Evolutionary conservation across 257 asterid species (phyloP).

Genomic region (Scutellaria barbata): DNA sequence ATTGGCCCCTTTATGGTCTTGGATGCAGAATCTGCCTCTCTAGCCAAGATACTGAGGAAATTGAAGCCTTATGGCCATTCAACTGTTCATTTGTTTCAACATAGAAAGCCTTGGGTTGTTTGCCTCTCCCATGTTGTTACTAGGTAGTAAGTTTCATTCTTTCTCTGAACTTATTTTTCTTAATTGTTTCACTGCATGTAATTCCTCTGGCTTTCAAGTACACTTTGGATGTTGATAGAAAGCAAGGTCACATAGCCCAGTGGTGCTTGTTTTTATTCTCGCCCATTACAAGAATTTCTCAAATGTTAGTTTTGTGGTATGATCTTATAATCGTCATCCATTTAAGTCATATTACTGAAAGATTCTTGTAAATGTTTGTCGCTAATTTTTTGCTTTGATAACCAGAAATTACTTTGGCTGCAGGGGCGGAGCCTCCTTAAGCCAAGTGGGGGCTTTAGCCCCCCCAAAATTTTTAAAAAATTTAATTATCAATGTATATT

Average conservation of each 20-base stretch:
- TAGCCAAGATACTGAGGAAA: slow-evolving; percentile 38
- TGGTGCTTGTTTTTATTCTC: slow-evolving; percentile 5
- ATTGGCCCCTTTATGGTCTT: slow-evolving; percentile 19
- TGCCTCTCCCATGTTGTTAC: slow-evolving; percentile 39
- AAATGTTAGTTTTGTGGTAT: not conserved
- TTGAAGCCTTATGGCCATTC: slow-evolving; percentile 41
- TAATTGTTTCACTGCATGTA: not conserved
- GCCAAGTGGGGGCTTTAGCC: too few species aligned
- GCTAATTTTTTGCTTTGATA: not conserved
- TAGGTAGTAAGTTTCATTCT: slow-evolving; percentile 35
- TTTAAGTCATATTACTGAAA: not conserved
- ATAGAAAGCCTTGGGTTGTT: slow-evolving; percentile 36
- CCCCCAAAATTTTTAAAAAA: too few species aligned
- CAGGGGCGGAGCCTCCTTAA: too few species aligned
- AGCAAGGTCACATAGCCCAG: not conserved
- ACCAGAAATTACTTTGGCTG: not conserved
- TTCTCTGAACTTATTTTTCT: not conserved
- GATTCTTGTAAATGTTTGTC: not conserved
- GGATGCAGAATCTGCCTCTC: slow-evolving; percentile 38
- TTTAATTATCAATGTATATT: too few species aligned
- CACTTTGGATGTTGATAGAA: not conserved
- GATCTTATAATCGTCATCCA: slow-evolving; percentile 1
- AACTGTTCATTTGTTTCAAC: slow-evolving; percentile 33
- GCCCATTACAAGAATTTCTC: slow-evolving; percentile 6
- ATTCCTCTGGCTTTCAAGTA: not conserved